These are phyloP conservation scores for Schizochytrium sp. DNA, from an alignment of 108 stramenopile species.

Conservation along the genomic window DNA sequence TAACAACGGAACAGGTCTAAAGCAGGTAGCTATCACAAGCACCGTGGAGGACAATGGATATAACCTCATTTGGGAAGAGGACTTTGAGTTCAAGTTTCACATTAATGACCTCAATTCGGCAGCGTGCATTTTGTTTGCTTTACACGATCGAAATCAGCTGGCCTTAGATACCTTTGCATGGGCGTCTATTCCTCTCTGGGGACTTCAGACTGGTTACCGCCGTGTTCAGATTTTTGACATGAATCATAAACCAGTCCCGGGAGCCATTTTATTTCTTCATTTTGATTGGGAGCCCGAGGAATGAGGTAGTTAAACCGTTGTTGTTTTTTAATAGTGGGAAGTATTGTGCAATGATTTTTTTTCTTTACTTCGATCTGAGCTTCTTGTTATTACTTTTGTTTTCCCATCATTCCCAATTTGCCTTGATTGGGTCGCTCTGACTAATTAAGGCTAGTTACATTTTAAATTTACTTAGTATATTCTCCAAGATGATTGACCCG, in stretches of 20 bases:
- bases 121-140: constrained; percentile 43
- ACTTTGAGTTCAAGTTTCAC: constrained; percentile 61
- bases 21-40: constrained; percentile 60
- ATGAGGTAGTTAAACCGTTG: not conserved
- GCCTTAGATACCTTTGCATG: not conserved
- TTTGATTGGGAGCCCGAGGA: constrained; percentile 61
- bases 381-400: too few species aligned
- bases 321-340: too few species aligned
- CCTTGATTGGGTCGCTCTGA: too few species aligned
- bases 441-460: too few species aligned
- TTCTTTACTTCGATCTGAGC: too few species aligned
- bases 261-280: constrained; percentile 9
- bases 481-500: too few species aligned
- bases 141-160: constrained; percentile 13
- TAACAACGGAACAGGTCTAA: constrained; percentile 36
- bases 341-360: too few species aligned
- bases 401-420: too few species aligned
- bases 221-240: constrained; percentile 9
- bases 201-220: constrained; percentile 45
- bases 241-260: not conserved
- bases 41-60: constrained; percentile 54
- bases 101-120: constrained; percentile 55
- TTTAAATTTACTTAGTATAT: too few species aligned
- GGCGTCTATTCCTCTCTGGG: constrained; percentile 57
- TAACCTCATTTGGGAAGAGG: constrained; percentile 59